Conservation (phyloP, 2,329 filamentous ascomycete species). For the Macrophomina tecta region DNA sequence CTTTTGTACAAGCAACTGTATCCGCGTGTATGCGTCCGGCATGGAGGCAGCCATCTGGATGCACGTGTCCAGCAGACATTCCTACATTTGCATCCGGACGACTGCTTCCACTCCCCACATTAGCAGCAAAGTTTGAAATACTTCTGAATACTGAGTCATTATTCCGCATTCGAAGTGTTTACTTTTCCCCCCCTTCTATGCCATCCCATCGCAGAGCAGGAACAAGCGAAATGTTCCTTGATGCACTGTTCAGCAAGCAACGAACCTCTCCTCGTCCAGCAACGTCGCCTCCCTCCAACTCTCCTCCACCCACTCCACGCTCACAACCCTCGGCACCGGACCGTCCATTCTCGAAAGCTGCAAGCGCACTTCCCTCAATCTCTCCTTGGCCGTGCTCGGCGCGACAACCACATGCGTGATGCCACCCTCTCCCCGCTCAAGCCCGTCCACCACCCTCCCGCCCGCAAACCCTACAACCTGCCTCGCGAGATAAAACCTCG, state of each 20-base stretch:
- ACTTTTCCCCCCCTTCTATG: too few species aligned
- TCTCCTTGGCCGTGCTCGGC: slow-evolving; percentile 45
- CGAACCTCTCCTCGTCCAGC: slow-evolving; percentile 67
- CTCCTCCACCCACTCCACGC: slow-evolving; percentile 73
- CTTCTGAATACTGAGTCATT: too few species aligned
- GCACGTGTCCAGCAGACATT: too few species aligned
- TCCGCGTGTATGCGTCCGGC: too few species aligned
- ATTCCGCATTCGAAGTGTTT: too few species aligned
- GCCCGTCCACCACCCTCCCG: slow-evolving; percentile 61
- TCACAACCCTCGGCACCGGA: slow-evolving; percentile 71
- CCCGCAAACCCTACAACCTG: slow-evolving; percentile 73
- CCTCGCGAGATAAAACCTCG: slow-evolving; percentile 53
- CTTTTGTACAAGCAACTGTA: too few species aligned
- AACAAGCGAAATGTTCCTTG: not conserved
- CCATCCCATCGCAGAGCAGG: not conserved
- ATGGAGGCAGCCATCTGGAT: too few species aligned
- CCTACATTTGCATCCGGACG: too few species aligned
- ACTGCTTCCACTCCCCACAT: too few species aligned
- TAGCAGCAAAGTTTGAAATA: too few species aligned
- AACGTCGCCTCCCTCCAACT: slow-evolving; percentile 81
- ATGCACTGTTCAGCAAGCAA: not conserved
- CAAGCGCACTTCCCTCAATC: slow-evolving; percentile 54
- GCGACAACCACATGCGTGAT: slow-evolving; percentile 76
- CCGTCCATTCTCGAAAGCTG: slow-evolving; percentile 48
- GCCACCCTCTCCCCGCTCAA: slow-evolving; percentile 52